A percentile compares a stretch with the other conserved stretches of the same genome.
Evolutionary conservation across 768 basidiomycete genomes (phyloP).

Genomic region (Neoboletus brunneissimus): DNA sequence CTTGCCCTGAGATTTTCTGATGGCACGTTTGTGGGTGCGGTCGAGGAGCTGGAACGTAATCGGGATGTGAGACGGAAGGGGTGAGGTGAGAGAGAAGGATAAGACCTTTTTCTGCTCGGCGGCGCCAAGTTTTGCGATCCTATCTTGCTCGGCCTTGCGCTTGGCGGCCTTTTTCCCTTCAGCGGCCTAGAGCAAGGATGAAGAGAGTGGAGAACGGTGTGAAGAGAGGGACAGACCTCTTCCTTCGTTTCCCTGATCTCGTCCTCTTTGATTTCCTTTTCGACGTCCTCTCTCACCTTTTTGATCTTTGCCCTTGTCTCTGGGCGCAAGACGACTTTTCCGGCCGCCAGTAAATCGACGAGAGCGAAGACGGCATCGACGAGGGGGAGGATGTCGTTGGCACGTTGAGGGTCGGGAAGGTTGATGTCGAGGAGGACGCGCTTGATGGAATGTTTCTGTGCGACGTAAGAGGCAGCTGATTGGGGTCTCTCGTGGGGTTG

Average conservation of each 20-base stretch:
- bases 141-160: constrained; percentile 70
- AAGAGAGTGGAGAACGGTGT: background rate
- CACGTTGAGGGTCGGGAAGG: constrained; percentile 49
- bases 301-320: constrained; percentile 80
- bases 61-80: background rate
- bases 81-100: background rate
- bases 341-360: constrained; percentile 57
- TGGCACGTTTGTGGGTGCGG: constrained; percentile 68
- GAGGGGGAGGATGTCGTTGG: constrained; percentile 50
- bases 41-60: constrained; percentile 51
- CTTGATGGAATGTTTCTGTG: constrained; percentile 49
- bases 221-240: constrained; percentile 43
- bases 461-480: constrained; percentile 44
- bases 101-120: constrained; percentile 80
- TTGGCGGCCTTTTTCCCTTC: constrained; percentile 74
- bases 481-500: constrained; percentile 73
- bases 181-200: constrained; percentile 38
- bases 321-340: constrained; percentile 60
- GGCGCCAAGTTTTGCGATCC: constrained; percentile 67
- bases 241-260: constrained; percentile 64
- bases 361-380: constrained; percentile 71
- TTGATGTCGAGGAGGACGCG: constrained; percentile 70
- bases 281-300: constrained; percentile 69
- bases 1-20: constrained; percentile 72
- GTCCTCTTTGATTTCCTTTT: constrained; percentile 67